Evolutionary conservation across 2,329 filamentous ascomycete species (phyloP), one percentile per base, ranked within the genome.

Genomic region (Alternaria alternata): DNA sequence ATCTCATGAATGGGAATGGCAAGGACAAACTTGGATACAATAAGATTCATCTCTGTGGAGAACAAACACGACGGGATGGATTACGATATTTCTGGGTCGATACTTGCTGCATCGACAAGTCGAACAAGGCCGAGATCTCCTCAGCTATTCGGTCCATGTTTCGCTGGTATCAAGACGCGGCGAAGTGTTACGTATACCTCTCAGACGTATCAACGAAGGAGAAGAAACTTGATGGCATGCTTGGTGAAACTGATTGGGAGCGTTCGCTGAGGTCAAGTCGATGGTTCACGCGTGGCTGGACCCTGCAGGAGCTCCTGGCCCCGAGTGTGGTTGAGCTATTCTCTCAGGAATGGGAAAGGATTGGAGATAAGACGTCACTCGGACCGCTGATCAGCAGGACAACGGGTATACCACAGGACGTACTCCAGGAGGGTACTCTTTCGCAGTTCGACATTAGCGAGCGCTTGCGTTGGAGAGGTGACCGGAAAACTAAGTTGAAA

Each of bases 301-400:
- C 24, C 0, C 24, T 26, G 24, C 24, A 26, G 0, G 24, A 26
- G 24, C 24, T 26, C 24, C 14, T 36, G 0, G 32, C 32, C 0
- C 63, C 61, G 1, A 43, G 34, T 3, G 4, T 1, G 0, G 22
- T 71, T 8, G 54, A 66, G 36, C 69, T 71, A 39, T 70, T 66
- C 54, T 64, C 57, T 3, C 20, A 7, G 14, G 57, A 65, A 12
- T 54, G 61, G 34, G 4, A 34, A 6, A 51, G 46, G 30, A 44
- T 70, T 42, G 61, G 68, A 39, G 48, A 63, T 30, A 64, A 52
- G 18, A 34, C 1, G 36, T 59, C 49, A 1, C 56, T 66, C 8
- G 11, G 30, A 12, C 11, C 30, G 11, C 11, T 32, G 9, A 32
- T 32, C 30, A 32, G 11, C 0, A 32, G 0, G 1, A 32, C 0